Evolutionary conservation across 179 eudicot genomes (phyloP).

Genomic region (Spinacia oleracea): DNA sequence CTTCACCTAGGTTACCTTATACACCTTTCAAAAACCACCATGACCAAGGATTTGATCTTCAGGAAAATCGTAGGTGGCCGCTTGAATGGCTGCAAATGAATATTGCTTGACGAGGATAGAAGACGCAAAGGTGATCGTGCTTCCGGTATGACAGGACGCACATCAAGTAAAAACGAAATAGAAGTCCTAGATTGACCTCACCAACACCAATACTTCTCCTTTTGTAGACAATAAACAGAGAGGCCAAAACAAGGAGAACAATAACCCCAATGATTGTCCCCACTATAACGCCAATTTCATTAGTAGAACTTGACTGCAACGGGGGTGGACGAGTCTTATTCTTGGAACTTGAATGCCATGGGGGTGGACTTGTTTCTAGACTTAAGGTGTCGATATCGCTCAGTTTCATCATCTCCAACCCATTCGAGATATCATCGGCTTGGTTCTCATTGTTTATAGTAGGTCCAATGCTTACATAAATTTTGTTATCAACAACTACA

Average conservation of each 20-base stretch:
- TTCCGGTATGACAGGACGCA: constrained; percentile 47
- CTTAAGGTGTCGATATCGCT: constrained; percentile 53
- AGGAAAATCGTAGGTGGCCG: constrained; percentile 69
- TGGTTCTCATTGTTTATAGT: constrained; percentile 27
- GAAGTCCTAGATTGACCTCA: constrained; percentile 70
- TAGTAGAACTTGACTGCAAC: no score
- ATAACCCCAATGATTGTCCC: no score
- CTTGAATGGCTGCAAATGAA: constrained; percentile 62
- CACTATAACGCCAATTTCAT: no score
- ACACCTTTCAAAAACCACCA: constrained; percentile 87
- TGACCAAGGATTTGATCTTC: constrained; percentile 62
- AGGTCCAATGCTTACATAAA: constrained; percentile 70
- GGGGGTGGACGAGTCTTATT: constrained; percentile 55
- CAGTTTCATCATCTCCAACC: constrained; percentile 81
- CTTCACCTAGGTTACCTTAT: constrained; percentile 63
- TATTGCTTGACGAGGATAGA: no score
- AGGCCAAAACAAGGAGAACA: constrained; percentile 20
- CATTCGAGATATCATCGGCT: constrained; percentile 75
- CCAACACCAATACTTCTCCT: no score
- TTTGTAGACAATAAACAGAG: background rate
- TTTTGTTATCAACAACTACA: constrained; percentile 21
- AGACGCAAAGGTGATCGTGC: no score
- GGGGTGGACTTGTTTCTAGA: constrained; percentile 28
- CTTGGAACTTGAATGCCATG: constrained; percentile 36
- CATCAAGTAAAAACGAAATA: constrained; percentile 54